phyloP scores from a whole-genome alignment of 495 filamentous ascomycete species.

The Oidiodendron maius region DNA sequence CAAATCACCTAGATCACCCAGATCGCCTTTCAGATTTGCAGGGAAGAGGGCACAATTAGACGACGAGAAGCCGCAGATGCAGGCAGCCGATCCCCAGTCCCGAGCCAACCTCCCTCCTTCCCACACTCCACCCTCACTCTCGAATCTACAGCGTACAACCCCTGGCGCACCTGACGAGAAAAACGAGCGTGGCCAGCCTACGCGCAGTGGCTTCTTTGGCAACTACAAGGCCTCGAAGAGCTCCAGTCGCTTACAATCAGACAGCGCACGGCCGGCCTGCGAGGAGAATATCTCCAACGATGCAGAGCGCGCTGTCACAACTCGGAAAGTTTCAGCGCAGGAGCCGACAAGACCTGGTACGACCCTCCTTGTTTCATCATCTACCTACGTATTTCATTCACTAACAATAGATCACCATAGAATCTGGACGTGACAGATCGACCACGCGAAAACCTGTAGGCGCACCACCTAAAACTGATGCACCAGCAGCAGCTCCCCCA shows the following conservation, averaged over 20 bases:
- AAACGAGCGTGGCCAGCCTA: slow-evolving; percentile 5
- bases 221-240: slow-evolving; percentile 25
- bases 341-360: slow-evolving; percentile 21
- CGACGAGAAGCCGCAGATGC: slow-evolving; percentile 3
- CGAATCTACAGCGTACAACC: slow-evolving; percentile 3
- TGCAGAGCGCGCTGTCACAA: slow-evolving; percentile 10
- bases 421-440: slow-evolving; percentile 10
- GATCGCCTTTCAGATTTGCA: slow-evolving; percentile 42
- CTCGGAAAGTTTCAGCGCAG: slow-evolving; percentile 19
- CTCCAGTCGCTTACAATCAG: slow-evolving; percentile 19
- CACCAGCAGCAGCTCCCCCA: slow-evolving; percentile 10
- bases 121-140: slow-evolving; percentile 13
- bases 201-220: slow-evolving; percentile 20
- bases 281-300: slow-evolving; percentile 21
- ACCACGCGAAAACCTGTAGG: slow-evolving; percentile 19
- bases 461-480: slow-evolving; percentile 14
- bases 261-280: neutral
- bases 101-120: slow-evolving; percentile 6
- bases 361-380: slow-evolving; percentile 9
- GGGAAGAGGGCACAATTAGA: slow-evolving; percentile 20
- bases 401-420: slow-evolving; percentile 8
- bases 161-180: neutral
- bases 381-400: neutral
- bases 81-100: slow-evolving; percentile 3
- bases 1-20: slow-evolving; percentile 45